These are phyloP conservation scores for Petunia hybrid DNA, from an alignment of 305 asterid species.

Conservation along the genomic window DNA sequence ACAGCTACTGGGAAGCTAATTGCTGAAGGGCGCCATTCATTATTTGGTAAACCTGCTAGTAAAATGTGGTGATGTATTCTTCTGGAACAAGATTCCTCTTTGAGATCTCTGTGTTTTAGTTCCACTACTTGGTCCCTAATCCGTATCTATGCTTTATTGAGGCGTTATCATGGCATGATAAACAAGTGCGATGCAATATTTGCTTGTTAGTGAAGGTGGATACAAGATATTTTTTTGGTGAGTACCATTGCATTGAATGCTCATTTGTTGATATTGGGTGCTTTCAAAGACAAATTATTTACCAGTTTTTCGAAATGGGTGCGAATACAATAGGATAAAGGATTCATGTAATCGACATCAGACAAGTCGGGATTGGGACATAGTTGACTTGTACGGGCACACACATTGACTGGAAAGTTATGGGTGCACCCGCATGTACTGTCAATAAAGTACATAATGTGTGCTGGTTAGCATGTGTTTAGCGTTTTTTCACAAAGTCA, in stretches of 20 bases:
- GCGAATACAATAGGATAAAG: background rate
- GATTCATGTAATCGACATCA: background rate
- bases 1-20: constrained; percentile 72
- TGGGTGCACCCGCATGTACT: no score
- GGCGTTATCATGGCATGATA: background rate
- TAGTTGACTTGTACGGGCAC: background rate
- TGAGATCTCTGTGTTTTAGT: background rate
- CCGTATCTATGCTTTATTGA: constrained; percentile 9
- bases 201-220: background rate
- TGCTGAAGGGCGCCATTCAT: constrained; percentile 87
- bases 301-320: background rate
- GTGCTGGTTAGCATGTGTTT: no score
- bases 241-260: background rate
- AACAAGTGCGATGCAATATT: constrained; percentile 26
- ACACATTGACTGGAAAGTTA: no score
- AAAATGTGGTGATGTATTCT: constrained; percentile 55
- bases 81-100: constrained; percentile 6
- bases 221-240: background rate
- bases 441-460: no score
- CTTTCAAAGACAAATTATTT: background rate
- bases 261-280: background rate
- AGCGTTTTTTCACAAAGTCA: no score
- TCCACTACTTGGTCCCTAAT: background rate
- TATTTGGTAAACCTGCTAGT: constrained; percentile 66
- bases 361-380: background rate